phyloP scores from a whole-genome alignment of 2,329 filamentous ascomycete genomes.

The Scytalidium sp. region DNA sequence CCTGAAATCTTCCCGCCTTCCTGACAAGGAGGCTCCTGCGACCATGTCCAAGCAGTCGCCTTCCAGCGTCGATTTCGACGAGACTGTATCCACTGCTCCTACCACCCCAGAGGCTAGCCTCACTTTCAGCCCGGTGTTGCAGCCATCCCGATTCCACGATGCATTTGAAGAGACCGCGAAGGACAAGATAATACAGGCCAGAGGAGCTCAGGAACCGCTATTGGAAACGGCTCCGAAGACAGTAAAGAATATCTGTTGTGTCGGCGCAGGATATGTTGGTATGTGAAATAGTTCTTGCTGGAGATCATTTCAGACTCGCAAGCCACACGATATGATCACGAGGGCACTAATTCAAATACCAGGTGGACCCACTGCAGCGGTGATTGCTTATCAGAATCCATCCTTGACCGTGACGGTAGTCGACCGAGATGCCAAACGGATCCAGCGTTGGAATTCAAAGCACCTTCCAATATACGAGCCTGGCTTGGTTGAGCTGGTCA shows the following conservation, averaged over 20 bases:
- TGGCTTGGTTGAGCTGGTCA: slow-evolving; percentile 65
- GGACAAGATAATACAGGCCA: slow-evolving; percentile 1
- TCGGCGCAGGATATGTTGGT: slow-evolving; percentile 76
- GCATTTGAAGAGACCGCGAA: slow-evolving; percentile 11
- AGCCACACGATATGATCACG: not conserved
- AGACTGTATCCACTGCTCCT: slow-evolving; percentile 38
- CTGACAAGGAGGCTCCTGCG: too few species aligned
- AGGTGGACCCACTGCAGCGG: slow-evolving; percentile 71
- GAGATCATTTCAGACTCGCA: not conserved
- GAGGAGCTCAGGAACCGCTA: slow-evolving; percentile 4
- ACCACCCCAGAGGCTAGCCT: slow-evolving; percentile 42
- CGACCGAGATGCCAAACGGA: slow-evolving; percentile 63
- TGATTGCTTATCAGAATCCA: slow-evolving; percentile 72
- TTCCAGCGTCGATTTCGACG: slow-evolving; percentile 26
- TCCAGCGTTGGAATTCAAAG: slow-evolving; percentile 70
- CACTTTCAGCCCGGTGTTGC: slow-evolving; percentile 38
- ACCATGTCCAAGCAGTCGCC: slow-evolving; percentile 19
- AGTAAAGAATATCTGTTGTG: slow-evolving; percentile 65
- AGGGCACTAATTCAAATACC: not conserved
- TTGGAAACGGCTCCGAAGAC: not conserved
- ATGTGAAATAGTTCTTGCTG: slow-evolving; percentile 38
- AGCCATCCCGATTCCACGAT: slow-evolving; percentile 23
- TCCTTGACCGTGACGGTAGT: slow-evolving; percentile 71
- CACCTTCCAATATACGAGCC: slow-evolving; percentile 76
- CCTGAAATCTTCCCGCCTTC: slow-evolving; percentile 12